phyloP scores from a whole-genome alignment of 805 yeast species.

The Isabelozyma gotoi region DNA sequence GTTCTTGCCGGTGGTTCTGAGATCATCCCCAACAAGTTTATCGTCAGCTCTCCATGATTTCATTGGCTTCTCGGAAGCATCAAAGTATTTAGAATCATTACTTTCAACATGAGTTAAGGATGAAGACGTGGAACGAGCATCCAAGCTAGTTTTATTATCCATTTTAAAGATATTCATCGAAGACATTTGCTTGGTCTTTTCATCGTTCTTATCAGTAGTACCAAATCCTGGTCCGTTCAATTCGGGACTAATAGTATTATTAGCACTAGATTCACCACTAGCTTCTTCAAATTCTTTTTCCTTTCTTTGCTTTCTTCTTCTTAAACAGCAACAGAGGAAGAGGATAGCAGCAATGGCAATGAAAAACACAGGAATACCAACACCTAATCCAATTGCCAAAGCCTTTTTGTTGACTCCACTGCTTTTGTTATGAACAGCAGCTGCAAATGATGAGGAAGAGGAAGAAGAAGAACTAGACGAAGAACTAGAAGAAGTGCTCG shows the following conservation, averaged over 20 bases:
- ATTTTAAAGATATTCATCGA: slow-evolving; percentile 53
- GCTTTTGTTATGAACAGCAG: slow-evolving; percentile 5
- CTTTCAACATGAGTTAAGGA: slow-evolving; percentile 55
- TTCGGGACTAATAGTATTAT: slow-evolving; percentile 23
- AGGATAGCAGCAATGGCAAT: slow-evolving; percentile 49
- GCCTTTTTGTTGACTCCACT: slow-evolving; percentile 42
- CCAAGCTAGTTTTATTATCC: slow-evolving; percentile 34
- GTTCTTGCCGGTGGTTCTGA: slow-evolving; percentile 10
- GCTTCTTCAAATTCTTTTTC: slow-evolving; percentile 12
- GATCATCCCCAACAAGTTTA: slow-evolving; percentile 24
- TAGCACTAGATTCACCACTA: slow-evolving; percentile 8
- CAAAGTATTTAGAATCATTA: slow-evolving; percentile 26
- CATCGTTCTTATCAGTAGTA: slow-evolving; percentile 20
- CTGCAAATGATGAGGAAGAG: slow-evolving; percentile 21
- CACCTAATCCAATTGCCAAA: slow-evolving; percentile 88
- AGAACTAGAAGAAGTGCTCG: slow-evolving; percentile 26
- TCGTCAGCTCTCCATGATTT: slow-evolving; percentile 46
- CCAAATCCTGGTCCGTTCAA: slow-evolving; percentile 38
- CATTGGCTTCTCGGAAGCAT: slow-evolving; percentile 37
- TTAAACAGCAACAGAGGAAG: slow-evolving; percentile 53
- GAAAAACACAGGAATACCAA: slow-evolving; percentile 68
- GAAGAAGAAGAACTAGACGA: slow-evolving; percentile 26
- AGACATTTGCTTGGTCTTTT: slow-evolving; percentile 40
- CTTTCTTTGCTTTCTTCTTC: slow-evolving; percentile 25
- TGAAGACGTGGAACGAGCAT: slow-evolving; percentile 39